Evolutionary conservation across 2,329 filamentous ascomycete species (phyloP).

Genomic region (Pestalotiopsis sp.): DNA sequence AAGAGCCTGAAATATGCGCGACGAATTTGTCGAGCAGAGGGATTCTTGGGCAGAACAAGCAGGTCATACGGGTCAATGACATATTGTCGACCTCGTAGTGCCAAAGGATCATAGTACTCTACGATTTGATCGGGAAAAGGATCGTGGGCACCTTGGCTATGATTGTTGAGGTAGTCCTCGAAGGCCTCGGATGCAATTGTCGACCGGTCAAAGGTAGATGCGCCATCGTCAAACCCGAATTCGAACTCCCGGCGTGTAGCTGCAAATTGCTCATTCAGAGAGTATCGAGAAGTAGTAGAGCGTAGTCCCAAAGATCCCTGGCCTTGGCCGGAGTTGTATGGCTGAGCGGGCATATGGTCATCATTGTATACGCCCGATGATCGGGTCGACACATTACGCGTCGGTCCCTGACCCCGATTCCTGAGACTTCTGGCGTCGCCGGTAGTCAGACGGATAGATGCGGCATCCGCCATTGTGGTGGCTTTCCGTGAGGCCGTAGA

Average conservation of each 20-base stretch:
- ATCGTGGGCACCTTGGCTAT: not conserved
- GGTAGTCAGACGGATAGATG: not conserved
- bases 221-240: constrained; percentile 50
- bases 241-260: constrained; percentile 48
- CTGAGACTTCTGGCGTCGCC: constrained; percentile 8
- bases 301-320: constrained; percentile 25
- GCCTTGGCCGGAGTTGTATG: not conserved
- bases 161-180: constrained; percentile 4
- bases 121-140: not conserved
- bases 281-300: constrained; percentile 45
- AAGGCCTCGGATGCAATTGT: constrained; percentile 22
- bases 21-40: constrained; percentile 39
- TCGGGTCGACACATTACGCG: constrained; percentile 14
- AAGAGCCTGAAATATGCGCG: constrained; percentile 48
- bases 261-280: constrained; percentile 51
- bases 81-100: constrained; percentile 15
- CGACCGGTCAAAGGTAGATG: constrained; percentile 42
- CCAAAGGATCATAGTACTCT: constrained; percentile 9
- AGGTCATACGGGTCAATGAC: constrained; percentile 46
- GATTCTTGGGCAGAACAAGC: constrained; percentile 42
- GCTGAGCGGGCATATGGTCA: constrained; percentile 11
- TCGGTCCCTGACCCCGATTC: constrained; percentile 4
- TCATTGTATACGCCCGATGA: constrained; percentile 16
- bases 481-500: no score
- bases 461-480: constrained; percentile 2